Percentiles rank a stretch among this genome's conserved stretches.
phyloP scores from a whole-genome alignment of 805 yeast species.

The Wickerhamomyces bisporus region DNA sequence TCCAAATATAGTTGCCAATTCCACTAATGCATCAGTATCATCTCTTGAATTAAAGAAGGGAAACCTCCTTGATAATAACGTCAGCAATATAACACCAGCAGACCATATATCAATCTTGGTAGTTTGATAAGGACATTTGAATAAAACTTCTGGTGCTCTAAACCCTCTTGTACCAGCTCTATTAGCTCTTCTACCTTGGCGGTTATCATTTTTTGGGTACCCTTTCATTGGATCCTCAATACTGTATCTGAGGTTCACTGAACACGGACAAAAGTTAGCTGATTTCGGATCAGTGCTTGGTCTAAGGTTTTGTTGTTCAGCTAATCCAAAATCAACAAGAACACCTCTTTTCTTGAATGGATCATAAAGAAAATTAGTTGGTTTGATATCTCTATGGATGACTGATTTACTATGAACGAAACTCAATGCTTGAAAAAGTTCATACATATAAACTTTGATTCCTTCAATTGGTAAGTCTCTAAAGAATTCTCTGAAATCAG shows the following conservation, averaged over 20 bases:
- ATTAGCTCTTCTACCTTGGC: slow-evolving; percentile 90
- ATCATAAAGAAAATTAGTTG: slow-evolving; percentile 64
- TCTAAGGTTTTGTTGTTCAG: slow-evolving; percentile 40
- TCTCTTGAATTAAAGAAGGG: slow-evolving; percentile 94
- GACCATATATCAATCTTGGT: slow-evolving; percentile 81
- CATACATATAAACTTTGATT: slow-evolving; percentile 73
- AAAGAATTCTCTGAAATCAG: slow-evolving; percentile 85
- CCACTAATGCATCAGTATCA: slow-evolving; percentile 87
- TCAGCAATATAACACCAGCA: slow-evolving; percentile 71
- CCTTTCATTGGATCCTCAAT: slow-evolving; percentile 41
- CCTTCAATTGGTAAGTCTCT: slow-evolving; percentile 76
- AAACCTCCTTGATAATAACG: slow-evolving; percentile 72
- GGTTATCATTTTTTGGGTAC: slow-evolving; percentile 78
- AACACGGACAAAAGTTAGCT: slow-evolving; percentile 50
- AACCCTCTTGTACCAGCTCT: slow-evolving; percentile 93
- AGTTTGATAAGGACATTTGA: slow-evolving; percentile 48
- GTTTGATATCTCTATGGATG: slow-evolving; percentile 76
- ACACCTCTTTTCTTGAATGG: slow-evolving; percentile 47
- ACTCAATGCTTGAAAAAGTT: slow-evolving; percentile 66
- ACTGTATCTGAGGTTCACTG: slow-evolving; percentile 24
- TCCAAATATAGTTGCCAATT: slow-evolving; percentile 79
- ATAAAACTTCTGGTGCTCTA: slow-evolving; percentile 73
- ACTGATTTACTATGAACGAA: slow-evolving; percentile 64
- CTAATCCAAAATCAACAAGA: slow-evolving; percentile 77
- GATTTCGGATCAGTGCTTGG: slow-evolving; percentile 20